phyloP scores from a whole-genome alignment of 306 rosid genomes.

The Psophocarpus tetragonolobus region DNA sequence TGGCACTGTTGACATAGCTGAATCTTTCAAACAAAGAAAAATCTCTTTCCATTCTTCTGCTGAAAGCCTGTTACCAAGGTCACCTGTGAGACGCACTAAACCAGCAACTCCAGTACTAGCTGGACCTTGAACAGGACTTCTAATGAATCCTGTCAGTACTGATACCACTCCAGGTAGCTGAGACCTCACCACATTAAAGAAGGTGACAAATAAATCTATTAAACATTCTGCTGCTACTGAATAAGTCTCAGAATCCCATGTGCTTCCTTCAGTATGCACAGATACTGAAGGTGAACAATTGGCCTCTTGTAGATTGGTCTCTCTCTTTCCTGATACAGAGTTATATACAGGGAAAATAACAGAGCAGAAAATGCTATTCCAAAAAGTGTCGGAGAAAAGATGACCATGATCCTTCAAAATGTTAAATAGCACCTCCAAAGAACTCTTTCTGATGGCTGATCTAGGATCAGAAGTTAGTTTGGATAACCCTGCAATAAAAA shows the following conservation, averaged over 20 bases:
- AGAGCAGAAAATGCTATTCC: constrained; percentile 71
- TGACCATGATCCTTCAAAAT: constrained; percentile 96
- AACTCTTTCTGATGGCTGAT: constrained; percentile 94
- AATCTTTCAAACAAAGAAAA: constrained; percentile 78
- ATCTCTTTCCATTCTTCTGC: constrained; percentile 84
- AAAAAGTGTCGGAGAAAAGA: constrained; percentile 76
- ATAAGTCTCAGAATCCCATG: constrained; percentile 92
- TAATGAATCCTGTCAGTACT: constrained; percentile 70
- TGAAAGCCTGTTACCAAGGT: constrained; percentile 70
- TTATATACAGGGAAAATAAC: constrained; percentile 80
- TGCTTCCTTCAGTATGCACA: constrained; percentile 59
- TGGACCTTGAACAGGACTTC: constrained; percentile 88
- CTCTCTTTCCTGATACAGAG: constrained; percentile 53
- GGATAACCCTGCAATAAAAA: constrained; percentile 73
- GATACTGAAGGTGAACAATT: constrained; percentile 46
- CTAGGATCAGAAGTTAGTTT: constrained; percentile 91
- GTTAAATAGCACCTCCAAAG: constrained; percentile 96
- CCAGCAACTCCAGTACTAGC: constrained; percentile 92
- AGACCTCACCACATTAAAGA: constrained; percentile 69
- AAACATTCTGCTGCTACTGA: constrained; percentile 83
- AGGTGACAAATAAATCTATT: constrained; percentile 73
- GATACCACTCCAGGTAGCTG: constrained; percentile 80
- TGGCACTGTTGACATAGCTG: constrained; percentile 73
- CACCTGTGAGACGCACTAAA: constrained; percentile 72
- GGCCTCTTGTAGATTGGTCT: constrained; percentile 40